phyloP scores from a whole-genome alignment of 257 asterid genomes.

The Galeopsis tetrahit region DNA sequence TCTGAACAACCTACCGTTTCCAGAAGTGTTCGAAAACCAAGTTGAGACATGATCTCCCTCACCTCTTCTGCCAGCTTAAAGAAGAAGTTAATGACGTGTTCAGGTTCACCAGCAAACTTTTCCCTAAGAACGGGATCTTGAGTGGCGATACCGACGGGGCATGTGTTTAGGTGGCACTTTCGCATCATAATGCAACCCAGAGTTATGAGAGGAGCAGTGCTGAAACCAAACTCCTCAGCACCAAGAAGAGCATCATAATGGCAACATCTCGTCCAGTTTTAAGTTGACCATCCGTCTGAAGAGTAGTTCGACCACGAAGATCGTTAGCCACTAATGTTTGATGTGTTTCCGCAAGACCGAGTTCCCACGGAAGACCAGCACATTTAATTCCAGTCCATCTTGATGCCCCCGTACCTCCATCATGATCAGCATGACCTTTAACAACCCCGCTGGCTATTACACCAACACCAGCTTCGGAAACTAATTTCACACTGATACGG shows the following conservation, averaged over 20 bases:
- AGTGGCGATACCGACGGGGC: constrained; percentile 99
- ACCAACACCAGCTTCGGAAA: constrained; percentile 99
- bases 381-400: constrained; percentile 99
- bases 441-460: constrained; percentile 99
- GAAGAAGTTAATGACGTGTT: constrained; percentile 94
- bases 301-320: constrained; percentile 93
- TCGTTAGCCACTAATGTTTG: constrained; percentile 98
- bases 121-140: constrained; percentile 97
- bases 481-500: constrained; percentile 96
- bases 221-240: constrained; percentile 99
- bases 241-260: constrained; percentile 97
- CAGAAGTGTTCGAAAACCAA: constrained; percentile 78
- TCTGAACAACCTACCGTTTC: constrained; percentile 99
- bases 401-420: constrained; percentile 99
- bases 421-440: constrained; percentile 99
- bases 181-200: constrained; percentile 99
- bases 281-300: constrained; percentile 97
- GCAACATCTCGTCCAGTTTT: constrained; percentile 99
- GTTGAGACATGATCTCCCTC: constrained; percentile 90
- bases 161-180: constrained; percentile 97
- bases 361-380: constrained; percentile 99
- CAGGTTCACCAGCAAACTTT: constrained; percentile 97
- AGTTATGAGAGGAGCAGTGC: constrained; percentile 97
- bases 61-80: constrained; percentile 98
- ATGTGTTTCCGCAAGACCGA: constrained; percentile 98